Evolutionary conservation across 2,329 filamentous ascomycete genomes (phyloP), one percentile per base, ranked within the genome.

Genomic region (Tolypocladium ovalisporum): DNA sequence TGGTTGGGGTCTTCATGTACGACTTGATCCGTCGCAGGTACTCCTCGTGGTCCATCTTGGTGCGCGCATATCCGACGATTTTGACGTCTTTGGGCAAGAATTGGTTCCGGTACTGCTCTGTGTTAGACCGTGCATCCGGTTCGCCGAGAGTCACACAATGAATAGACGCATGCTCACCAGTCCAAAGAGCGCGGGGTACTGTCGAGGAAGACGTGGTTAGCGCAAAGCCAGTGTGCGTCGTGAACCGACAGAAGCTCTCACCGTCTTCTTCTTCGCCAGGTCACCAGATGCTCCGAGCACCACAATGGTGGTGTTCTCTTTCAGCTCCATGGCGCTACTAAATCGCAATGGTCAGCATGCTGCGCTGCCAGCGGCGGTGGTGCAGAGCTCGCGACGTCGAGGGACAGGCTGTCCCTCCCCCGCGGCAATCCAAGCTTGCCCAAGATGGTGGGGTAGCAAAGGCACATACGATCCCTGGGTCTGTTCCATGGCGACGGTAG

Each of bases 221-320:
- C 62, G 58, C 54, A 60, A 52, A 29, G 54, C 22, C 52, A 42
- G 52, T 39, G 49, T 39, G 59, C 53, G 59, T 56, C 58, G 61
- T 57, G 54, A 57, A 56, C 57, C 47, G 58, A 60, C 44, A 52
- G 55, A 55, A 57, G 53, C 57, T 57, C 85, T 73, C 77, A 96
- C 91, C 52, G 94, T 99, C 87, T 99, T 99, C 87, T 99, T 99
- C 84, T 99, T 99, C 55, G 94, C 94, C 65, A 99, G 79, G 81
- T 99, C 94, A 69, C 94, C 94, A 56, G 94, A 99, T 64, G 94
- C 94, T 69, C 94, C 94, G 65, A 99, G 86, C 68, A 99, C 94
- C 68, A 99, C 84, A 69, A 99, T 95, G 71, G 92, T 84, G 64
- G 94, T 99, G 82, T 99, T 95, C 71, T 97, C 90, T 82, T 97